Conservation (phyloP, 768 basidiomycete species). For the Mrakia frigida region DNA sequence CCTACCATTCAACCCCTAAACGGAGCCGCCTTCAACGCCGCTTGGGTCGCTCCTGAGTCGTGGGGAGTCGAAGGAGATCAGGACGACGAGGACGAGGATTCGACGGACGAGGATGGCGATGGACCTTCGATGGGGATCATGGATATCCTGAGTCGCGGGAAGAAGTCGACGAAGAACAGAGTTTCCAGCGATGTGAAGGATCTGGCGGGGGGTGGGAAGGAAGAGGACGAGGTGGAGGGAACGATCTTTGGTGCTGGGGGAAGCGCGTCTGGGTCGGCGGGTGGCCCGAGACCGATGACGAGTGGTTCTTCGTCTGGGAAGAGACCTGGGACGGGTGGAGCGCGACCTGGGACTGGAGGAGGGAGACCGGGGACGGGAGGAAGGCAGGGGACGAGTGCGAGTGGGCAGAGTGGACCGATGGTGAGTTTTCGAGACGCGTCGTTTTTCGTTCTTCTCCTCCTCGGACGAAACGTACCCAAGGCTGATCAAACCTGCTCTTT, state of each 20-base stretch:
- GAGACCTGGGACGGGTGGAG: slow-evolving; percentile 35
- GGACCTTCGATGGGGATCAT: slow-evolving; percentile 16
- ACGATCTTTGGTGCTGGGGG: slow-evolving; percentile 23
- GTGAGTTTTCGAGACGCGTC: slow-evolving; percentile 33
- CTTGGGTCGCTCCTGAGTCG: slow-evolving; percentile 46
- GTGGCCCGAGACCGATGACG: slow-evolving; percentile 17
- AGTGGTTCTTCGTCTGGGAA: slow-evolving; percentile 28
- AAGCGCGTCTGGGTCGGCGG: slow-evolving; percentile 19
- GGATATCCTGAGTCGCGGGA: slow-evolving; percentile 13
- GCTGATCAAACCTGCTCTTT: background rate
- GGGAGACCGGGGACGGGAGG: slow-evolving; percentile 40
- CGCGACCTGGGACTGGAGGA: slow-evolving; percentile 34
- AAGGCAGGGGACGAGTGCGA: slow-evolving; percentile 9
- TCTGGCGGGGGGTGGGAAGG: slow-evolving; percentile 10
- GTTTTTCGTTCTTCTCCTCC: too few species aligned
- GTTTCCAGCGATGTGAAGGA: slow-evolving; percentile 27
- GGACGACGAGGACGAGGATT: slow-evolving; percentile 39
- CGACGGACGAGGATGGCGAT: slow-evolving; percentile 35
- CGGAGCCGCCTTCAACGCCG: slow-evolving; percentile 19
- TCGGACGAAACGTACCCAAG: background rate
- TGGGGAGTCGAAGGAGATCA: slow-evolving; percentile 50
- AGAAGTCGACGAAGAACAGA: background rate
- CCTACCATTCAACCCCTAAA: slow-evolving; percentile 15
- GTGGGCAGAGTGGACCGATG: slow-evolving; percentile 20
- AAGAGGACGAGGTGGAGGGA: background rate